Evolutionary conservation across 2,329 filamentous ascomycete species (phyloP), one percentile per base, ranked within the genome.

Genomic region (Capronia epimyces): DNA sequence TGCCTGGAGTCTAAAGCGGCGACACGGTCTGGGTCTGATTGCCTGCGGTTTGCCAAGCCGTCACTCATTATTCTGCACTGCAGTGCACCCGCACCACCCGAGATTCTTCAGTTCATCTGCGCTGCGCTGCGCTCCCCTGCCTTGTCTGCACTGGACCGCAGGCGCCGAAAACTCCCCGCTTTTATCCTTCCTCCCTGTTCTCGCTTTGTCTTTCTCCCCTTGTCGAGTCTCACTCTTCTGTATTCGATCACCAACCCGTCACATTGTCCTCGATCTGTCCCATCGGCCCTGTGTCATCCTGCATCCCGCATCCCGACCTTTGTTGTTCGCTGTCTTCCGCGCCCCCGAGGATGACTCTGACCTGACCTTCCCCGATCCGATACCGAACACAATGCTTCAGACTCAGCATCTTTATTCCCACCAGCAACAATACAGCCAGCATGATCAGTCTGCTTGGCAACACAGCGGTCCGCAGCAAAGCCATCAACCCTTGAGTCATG

Each of bases 401-500:
- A 74, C 75, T 67, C 77, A 80, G 67, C 79, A 82, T 72, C 72
- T 80, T 66, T 82, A 81, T 66, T 77, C 78, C 49, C 79, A 82
- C 63, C 76, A 78, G 64, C 75, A 77, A 61, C 75, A 75, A 62
- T 75, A 75, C 51, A 71, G 70, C 20, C 72, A 74, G 60, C 67
- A 71, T 60, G 70, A 71, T 60, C 69, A 69, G 39, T 72, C 70
- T 63, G 55, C 73, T 59, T 72, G 72, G 61, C 70, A 73, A 47
- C 72, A 72, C 51, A 48, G 43, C 36, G 52, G 65, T 60, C 70
- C 70, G 53, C 70, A 73, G 46, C 61, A 63, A 29, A 56, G 59
- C 22, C 64, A 65, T 25, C 65, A 67, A 20, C 63, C 66, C 40
- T 61, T 67, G 47, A 66, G 64, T 34, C 64, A 67, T 45, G 55